Percentiles rank a stretch among this genome's conserved stretches.
These are phyloP conservation scores for Andalucia godoyi DNA, from an alignment of 78 protist genomes.

Conservation along the genomic window DNA sequence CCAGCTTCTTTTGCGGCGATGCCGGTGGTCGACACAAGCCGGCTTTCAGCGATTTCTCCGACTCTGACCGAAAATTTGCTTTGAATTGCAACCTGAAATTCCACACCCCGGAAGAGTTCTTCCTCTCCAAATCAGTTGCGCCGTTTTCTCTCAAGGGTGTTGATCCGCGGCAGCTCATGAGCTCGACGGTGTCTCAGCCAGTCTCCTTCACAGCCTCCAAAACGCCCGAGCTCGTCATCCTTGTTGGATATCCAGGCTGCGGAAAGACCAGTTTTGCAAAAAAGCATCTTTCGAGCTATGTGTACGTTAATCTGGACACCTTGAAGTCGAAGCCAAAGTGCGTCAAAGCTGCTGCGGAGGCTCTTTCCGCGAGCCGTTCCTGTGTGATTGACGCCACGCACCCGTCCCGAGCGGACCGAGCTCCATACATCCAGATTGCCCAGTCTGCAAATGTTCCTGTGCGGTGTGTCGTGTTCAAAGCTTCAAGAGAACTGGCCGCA, in stretches of 20 bases:
- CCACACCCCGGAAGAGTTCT: conserved; percentile 71
- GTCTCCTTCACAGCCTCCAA: neutral
- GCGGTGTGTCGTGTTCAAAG: conserved; percentile 29
- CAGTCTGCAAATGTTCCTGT: conserved; percentile 4
- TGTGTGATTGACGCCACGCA: conserved; percentile 67
- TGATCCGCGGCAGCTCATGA: neutral
- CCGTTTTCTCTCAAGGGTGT: neutral
- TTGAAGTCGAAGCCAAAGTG: conserved; percentile 25
- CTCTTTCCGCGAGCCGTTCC: conserved; percentile 28
- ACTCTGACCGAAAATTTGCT: conserved; percentile 60
- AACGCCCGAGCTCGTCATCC: conserved; percentile 41
- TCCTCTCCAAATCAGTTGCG: conserved; percentile 29
- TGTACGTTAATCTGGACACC: conserved; percentile 29
- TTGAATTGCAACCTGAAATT: conserved; percentile 33
- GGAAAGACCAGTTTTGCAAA: conserved; percentile 58
- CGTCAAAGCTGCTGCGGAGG: conserved; percentile 8
- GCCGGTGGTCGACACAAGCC: conserved; percentile 64
- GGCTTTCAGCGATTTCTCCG: conserved; percentile 48
- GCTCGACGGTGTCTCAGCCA: neutral
- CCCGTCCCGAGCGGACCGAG: conserved; percentile 21
- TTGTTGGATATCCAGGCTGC: conserved; percentile 55
- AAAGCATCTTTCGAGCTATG: conserved; percentile 38
- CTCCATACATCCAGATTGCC: conserved; percentile 14
- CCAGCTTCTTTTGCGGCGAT: conserved; percentile 52
- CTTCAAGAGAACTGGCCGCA: conserved; percentile 13